Evolutionary conservation across 2,329 filamentous ascomycete genomes (phyloP).

Genomic region (Rhinocladiella similis): DNA sequence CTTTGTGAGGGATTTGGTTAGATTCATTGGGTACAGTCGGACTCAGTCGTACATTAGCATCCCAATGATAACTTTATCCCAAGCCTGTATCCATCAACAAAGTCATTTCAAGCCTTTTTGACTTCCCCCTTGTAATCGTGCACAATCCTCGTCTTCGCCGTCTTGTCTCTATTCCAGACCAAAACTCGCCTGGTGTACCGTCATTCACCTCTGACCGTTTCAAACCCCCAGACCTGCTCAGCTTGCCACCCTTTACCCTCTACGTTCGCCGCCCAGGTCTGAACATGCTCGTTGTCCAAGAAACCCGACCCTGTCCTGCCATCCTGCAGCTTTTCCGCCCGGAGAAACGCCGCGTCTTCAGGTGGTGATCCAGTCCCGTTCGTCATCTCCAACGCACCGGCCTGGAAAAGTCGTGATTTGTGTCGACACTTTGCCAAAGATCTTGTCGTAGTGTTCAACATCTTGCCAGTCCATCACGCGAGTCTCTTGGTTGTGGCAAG

Average conservation of each 20-base stretch:
- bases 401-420: constrained; percentile 42
- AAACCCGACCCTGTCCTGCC: constrained; percentile 58
- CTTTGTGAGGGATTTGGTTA: too few species aligned
- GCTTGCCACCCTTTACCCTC: constrained; percentile 50
- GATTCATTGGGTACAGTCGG: too few species aligned
- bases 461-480: constrained; percentile 57
- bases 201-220: constrained; percentile 35
- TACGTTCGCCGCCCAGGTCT: constrained; percentile 51
- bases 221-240: constrained; percentile 49
- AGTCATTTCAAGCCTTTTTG: too few species aligned
- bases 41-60: too few species aligned
- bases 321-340: constrained; percentile 46
- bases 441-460: constrained; percentile 71
- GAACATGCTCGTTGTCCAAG: constrained; percentile 51
- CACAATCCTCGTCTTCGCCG: not conserved
- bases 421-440: constrained; percentile 74
- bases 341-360: constrained; percentile 39
- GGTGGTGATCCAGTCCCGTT: constrained; percentile 37
- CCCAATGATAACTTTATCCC: too few species aligned
- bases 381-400: constrained; percentile 33
- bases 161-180: not conserved
- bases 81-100: too few species aligned
- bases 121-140: not conserved
- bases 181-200: constrained; percentile 43
- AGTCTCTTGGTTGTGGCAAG: constrained; percentile 65